Base-by-base conservation (phyloP, 805 yeast genomes). In the Pichia deserticola region DNA sequence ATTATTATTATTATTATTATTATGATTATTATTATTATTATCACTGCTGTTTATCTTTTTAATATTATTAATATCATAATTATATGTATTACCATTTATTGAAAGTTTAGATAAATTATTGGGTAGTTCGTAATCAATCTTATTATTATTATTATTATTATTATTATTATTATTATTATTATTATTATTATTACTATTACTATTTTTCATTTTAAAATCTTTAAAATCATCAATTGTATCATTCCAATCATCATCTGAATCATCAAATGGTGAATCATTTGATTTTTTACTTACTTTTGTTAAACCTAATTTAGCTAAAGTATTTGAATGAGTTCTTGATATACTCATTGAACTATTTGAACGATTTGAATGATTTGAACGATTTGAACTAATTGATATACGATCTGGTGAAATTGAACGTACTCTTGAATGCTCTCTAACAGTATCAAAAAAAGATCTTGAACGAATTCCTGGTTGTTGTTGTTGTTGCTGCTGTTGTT, bases 41-140 rank as follows among this genome's bases (percentile, higher is more conserved):
- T 7, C 37, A 15, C 58, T 10, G 32, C 7, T 30, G 32, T 7
- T 30, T 59, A 52, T 43, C 51, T 76, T 79, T 20, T 20, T 20
- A 20, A 49, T 77, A 40, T 60, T 81, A 41, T 81, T 84, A 11
- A 92, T 57, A 20, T 67, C 73, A 20, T 79, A 95, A 64, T 89
- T 92, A 97, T 97, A 89, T 39, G 32, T 6, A 28, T 6, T 7
- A 30, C 9, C 32, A 30, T 9, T 11, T 7, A 40, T 11, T 27
- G 42, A 40, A 12, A 41, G 36, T 20, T 41, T 30, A 6, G 32
- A 12, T 5, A 41, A 7, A n/a, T 25, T 43, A 10, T 11, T 33
- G 11, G 33, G 29, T 8, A 34, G 37, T 35, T 20, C 35, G 7
- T 43, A 5, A 65, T 89, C 97, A 25, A 29, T 28, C 13, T 28